Evolutionary conservation across 2,329 filamentous ascomycete species (phyloP).

Genomic region (Penicillium sp.): DNA sequence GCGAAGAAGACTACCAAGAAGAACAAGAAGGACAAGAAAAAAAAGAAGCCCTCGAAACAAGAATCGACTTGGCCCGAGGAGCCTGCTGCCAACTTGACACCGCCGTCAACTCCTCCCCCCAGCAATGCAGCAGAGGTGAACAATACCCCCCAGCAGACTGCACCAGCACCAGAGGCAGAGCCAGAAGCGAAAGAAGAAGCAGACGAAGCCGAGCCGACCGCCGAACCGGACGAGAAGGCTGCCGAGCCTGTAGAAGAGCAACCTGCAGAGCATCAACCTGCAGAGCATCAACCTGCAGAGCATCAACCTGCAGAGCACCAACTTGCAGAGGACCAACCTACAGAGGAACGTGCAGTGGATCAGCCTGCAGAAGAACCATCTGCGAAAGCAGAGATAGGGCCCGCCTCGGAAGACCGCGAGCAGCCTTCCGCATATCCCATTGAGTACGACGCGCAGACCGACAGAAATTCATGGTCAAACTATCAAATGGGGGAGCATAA

Average conservation of each 20-base stretch:
- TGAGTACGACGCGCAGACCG: neutral
- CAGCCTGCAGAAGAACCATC: neutral
- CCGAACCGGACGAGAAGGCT: neutral
- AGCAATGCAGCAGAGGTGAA: neutral
- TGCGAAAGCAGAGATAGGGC: neutral
- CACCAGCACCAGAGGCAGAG: conserved; percentile 11
- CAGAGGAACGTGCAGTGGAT: no score
- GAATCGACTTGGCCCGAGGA: conserved; percentile 19
- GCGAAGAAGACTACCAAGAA: conserved; percentile 27
- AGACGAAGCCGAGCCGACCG: conserved; percentile 8
- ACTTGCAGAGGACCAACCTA: no score
- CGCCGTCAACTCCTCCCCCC: conserved; percentile 38
- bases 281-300: neutral
- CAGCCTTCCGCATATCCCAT: neutral
- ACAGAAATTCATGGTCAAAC: conserved; percentile 7
- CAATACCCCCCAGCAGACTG: conserved; percentile 19
- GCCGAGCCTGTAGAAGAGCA: neutral
- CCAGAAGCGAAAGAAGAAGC: conserved; percentile 2
- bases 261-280: neutral
- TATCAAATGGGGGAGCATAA: conserved; percentile 1
- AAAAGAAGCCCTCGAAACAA: conserved; percentile 9
- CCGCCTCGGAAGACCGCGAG: neutral
- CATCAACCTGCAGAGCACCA: neutral
- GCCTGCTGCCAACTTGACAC: conserved; percentile 30
- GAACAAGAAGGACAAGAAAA: conserved; percentile 27